phyloP scores from a whole-genome alignment of 495 filamentous ascomycete species.

The Penicillium coprophilum region DNA sequence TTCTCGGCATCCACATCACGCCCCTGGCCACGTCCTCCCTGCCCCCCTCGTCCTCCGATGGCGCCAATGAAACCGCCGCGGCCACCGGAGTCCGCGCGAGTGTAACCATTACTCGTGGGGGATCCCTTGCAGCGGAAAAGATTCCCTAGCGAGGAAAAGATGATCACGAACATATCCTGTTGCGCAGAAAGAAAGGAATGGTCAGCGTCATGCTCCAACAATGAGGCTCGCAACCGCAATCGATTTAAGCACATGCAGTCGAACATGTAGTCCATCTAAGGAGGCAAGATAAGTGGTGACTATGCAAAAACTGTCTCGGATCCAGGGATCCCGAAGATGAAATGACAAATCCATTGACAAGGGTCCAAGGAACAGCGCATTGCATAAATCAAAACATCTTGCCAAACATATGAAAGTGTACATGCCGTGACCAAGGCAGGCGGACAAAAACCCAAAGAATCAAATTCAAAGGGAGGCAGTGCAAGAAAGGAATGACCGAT shows the following conservation, averaged over 20 bases:
- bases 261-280: slow-evolving; percentile 1
- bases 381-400: slow-evolving; percentile 12
- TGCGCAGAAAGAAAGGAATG: slow-evolving; percentile 13
- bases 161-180: slow-evolving; percentile 80
- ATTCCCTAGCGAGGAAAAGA: slow-evolving; percentile 71
- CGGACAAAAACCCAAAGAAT: background rate
- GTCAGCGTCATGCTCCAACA: slow-evolving; percentile 14
- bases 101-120: slow-evolving; percentile 55
- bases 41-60: slow-evolving; percentile 39
- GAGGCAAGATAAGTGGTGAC: slow-evolving; percentile 4
- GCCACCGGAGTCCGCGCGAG: slow-evolving; percentile 38
- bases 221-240: background rate
- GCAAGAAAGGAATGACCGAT: slow-evolving; percentile 4
- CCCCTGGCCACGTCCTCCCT: slow-evolving; percentile 38
- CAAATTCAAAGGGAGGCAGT: slow-evolving; percentile 8
- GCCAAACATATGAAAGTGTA: slow-evolving; percentile 17
- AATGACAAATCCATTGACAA: slow-evolving; percentile 6
- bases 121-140: slow-evolving; percentile 53
- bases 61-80: slow-evolving; percentile 38
- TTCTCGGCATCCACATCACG: slow-evolving; percentile 80
- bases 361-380: slow-evolving; percentile 4
- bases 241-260: background rate
- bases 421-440: slow-evolving; percentile 21
- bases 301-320: slow-evolving; percentile 5
- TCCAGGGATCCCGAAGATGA: background rate